Percentiles rank a stretch among this genome's conserved stretches.
phyloP scores from a whole-genome alignment of 805 yeast species.

The Wickerhamiella allomyrinae region DNA sequence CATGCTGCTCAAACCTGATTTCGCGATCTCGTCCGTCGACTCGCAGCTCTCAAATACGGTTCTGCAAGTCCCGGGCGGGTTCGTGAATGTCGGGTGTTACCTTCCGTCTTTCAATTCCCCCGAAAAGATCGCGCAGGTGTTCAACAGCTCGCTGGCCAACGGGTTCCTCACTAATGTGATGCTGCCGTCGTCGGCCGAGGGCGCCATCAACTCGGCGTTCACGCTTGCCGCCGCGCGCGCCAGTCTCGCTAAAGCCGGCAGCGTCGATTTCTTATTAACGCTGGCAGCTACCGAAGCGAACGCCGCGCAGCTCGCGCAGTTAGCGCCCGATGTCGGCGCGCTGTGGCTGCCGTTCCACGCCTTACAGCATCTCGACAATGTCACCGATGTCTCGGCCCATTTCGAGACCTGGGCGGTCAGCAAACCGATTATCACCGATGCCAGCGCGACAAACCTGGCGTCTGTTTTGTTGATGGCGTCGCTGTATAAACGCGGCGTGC shows the following conservation, averaged over 20 bases:
- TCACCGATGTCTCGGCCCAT: slow-evolving; percentile 66
- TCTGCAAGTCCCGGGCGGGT: slow-evolving; percentile 61
- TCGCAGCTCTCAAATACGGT: slow-evolving; percentile 84
- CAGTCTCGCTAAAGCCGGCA: slow-evolving; percentile 38
- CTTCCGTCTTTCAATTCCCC: slow-evolving; percentile 48
- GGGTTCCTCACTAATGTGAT: slow-evolving; percentile 82
- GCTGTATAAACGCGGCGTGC: slow-evolving; percentile 69
- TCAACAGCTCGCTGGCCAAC: slow-evolving; percentile 59
- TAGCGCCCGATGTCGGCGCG: slow-evolving; percentile 56
- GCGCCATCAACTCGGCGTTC: slow-evolving; percentile 50
- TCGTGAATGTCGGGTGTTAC: slow-evolving; percentile 67
- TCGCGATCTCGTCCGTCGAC: slow-evolving; percentile 64
- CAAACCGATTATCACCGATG: slow-evolving; percentile 85
- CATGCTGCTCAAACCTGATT: slow-evolving; percentile 40
- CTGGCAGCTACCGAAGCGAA: slow-evolving; percentile 72
- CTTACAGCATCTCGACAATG: slow-evolving; percentile 40
- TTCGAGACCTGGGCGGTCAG: slow-evolving; percentile 69
- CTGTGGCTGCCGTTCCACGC: slow-evolving; percentile 63
- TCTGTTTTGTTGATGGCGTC: slow-evolving; percentile 81
- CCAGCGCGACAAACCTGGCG: slow-evolving; percentile 84
- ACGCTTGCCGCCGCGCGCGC: slow-evolving; percentile 53
- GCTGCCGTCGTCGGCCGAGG: slow-evolving; percentile 54
- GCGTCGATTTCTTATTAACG: slow-evolving; percentile 69
- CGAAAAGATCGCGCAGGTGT: slow-evolving; percentile 46
- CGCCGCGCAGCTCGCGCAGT: slow-evolving; percentile 43